Evolutionary conservation across 2,329 filamentous ascomycete species (phyloP).

Genomic region (Cadophora luteo-olivacea): DNA sequence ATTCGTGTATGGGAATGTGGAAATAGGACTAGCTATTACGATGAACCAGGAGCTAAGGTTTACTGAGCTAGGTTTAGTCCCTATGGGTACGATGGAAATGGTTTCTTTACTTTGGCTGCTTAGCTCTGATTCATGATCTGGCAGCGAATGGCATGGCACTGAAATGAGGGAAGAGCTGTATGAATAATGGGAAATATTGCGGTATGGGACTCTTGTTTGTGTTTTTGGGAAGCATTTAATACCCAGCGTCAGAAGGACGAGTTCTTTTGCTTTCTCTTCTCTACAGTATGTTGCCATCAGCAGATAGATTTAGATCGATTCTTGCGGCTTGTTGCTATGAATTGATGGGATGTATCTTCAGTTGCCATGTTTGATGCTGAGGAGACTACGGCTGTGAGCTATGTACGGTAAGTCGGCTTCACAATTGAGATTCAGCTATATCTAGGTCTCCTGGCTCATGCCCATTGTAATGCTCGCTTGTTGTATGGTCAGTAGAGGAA

Average conservation of each 20-base stretch:
- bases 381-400: too few relatives aligned
- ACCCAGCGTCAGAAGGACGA: slow-evolving; percentile 24
- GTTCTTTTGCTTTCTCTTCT: slow-evolving; percentile 9
- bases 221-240: slow-evolving; percentile 25
- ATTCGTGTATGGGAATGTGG: too few relatives aligned
- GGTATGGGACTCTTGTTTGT: slow-evolving; percentile 5
- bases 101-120: background rate
- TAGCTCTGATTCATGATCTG: background rate
- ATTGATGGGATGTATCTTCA: background rate
- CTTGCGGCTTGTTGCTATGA: background rate
- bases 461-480: background rate
- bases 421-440: too few relatives aligned
- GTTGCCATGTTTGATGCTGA: background rate
- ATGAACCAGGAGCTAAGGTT: background rate
- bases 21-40: background rate
- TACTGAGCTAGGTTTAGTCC: background rate
- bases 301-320: slow-evolving; percentile 1
- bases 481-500: background rate
- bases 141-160: background rate
- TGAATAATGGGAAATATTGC: background rate
- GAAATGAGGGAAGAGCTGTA: slow-evolving; percentile 5
- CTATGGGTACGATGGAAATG: background rate
- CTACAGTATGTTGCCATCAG: background rate
- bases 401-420: too few relatives aligned
- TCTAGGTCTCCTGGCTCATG: too few relatives aligned